Evolutionary conservation across 2,329 filamentous ascomycete genomes (phyloP).

Genomic region (Periglandula ipomoeae): DNA sequence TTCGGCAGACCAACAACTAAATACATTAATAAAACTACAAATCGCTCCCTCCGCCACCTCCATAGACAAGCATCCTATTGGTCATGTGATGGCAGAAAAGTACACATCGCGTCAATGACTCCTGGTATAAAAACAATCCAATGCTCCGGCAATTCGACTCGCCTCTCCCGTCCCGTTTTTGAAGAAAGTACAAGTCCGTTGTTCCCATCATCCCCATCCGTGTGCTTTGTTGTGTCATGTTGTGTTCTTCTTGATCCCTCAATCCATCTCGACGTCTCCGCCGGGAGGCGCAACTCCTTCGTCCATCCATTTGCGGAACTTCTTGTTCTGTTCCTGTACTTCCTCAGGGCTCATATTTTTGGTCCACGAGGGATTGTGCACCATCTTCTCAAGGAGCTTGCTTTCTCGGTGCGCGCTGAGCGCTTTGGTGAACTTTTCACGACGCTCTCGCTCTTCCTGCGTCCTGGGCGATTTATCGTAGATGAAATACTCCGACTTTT

Average conservation of each 20-base stretch:
- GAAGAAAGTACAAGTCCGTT: background rate
- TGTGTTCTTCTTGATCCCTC: background rate
- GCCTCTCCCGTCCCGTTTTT: background rate
- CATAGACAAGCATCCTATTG: background rate
- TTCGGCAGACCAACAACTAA: no score
- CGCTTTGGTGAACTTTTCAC: slow-evolving; percentile 42
- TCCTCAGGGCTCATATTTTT: slow-evolving; percentile 70
- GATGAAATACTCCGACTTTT: slow-evolving; percentile 61
- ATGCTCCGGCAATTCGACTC: slow-evolving; percentile 4
- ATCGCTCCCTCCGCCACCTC: background rate
- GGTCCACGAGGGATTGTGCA: slow-evolving; percentile 73
- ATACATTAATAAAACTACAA: background rate
- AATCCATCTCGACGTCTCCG: slow-evolving; percentile 6
- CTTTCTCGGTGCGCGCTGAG: slow-evolving; percentile 54
- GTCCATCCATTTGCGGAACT: slow-evolving; percentile 44
- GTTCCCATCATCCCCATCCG: background rate
- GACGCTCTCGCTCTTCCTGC: slow-evolving; percentile 51
- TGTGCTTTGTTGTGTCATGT: no score
- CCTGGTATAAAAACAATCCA: slow-evolving; percentile 6
- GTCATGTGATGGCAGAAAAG: background rate
- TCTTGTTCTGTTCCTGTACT: slow-evolving; percentile 64
- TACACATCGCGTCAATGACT: slow-evolving; percentile 2
- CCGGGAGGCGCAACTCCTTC: slow-evolving; percentile 32
- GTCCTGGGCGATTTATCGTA: slow-evolving; percentile 62
- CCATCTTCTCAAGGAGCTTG: slow-evolving; percentile 69